These are phyloP conservation scores for Hanseniaspora thailandica DNA, from an alignment of 805 yeast genomes.

Conservation along the genomic window DNA sequence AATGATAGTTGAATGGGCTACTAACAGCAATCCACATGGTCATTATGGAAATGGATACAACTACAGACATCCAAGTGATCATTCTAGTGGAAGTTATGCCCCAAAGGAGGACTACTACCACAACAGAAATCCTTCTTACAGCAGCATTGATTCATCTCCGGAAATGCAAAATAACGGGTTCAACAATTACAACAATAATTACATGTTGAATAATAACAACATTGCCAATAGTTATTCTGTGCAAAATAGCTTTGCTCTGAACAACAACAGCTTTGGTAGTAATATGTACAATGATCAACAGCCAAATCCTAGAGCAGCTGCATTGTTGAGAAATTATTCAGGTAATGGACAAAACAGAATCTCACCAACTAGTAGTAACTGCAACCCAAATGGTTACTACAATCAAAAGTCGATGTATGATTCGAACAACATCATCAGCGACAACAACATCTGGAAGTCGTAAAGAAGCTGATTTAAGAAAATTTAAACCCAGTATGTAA, in stretches of 20 bases:
- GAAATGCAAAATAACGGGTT: background rate
- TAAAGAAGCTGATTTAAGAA: too few relatives aligned
- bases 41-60: background rate
- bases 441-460: slow-evolving; percentile 4
- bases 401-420: background rate
- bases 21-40: slow-evolving; percentile 20
- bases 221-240: background rate
- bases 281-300: background rate
- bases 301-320: background rate
- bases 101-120: background rate
- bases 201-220: background rate
- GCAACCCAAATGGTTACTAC: background rate
- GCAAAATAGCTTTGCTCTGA: background rate
- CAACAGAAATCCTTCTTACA: background rate
- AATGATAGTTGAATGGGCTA: slow-evolving; percentile 67
- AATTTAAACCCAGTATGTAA: background rate
- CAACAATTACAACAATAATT: background rate
- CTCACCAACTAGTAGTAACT: background rate
- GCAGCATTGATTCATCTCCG: background rate
- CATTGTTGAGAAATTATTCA: background rate
- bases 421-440: background rate
- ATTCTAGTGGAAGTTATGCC: too few relatives aligned
- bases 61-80: background rate
- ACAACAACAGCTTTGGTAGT: background rate
- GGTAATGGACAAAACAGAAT: background rate